These are phyloP conservation scores for Hanseniaspora vineae DNA, from an alignment of 805 yeast species.

Conservation along the genomic window DNA sequence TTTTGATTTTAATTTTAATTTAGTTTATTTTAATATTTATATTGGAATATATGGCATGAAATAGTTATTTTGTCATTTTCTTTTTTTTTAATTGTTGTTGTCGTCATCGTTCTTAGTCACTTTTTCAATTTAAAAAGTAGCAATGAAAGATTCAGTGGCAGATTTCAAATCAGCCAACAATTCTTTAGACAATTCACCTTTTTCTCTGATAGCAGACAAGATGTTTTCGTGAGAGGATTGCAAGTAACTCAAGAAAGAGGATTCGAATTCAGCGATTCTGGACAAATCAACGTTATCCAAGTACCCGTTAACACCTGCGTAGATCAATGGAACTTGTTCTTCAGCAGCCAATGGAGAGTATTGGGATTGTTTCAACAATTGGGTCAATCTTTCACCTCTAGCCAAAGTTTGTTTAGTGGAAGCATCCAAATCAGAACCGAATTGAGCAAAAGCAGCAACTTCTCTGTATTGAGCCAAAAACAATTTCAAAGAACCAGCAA, in stretches of 20 bases:
- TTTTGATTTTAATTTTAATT: background rate
- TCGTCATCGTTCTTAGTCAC: too few species aligned
- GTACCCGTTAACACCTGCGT: slow-evolving; percentile 99
- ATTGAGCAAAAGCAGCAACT: slow-evolving; percentile 99
- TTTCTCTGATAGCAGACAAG: slow-evolving; percentile 68
- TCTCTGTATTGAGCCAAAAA: slow-evolving; percentile 99
- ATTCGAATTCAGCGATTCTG: slow-evolving; percentile 84
- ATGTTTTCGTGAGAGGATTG: slow-evolving; percentile 80
- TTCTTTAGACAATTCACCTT: slow-evolving; percentile 87
- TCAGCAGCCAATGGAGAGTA: slow-evolving; percentile 94
- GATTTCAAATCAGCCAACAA: slow-evolving; percentile 74
- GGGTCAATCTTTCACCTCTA: slow-evolving; percentile 99
- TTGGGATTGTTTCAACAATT: slow-evolving; percentile 96
- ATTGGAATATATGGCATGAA: slow-evolving; percentile 4
- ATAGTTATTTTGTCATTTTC: slow-evolving; percentile 3
- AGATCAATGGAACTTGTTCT: slow-evolving; percentile 97
- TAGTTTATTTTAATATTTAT: background rate
- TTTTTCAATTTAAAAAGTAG: slow-evolving; percentile 52
- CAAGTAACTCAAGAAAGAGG: slow-evolving; percentile 82
- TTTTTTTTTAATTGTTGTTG: slow-evolving; percentile 1
- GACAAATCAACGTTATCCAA: slow-evolving; percentile 76
- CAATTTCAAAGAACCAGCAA: slow-evolving; percentile 99
- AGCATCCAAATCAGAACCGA: slow-evolving; percentile 99
- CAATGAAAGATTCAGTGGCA: slow-evolving; percentile 85
- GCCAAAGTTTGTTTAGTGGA: slow-evolving; percentile 97